Conservation (phyloP, 2,329 filamentous ascomycete species). For the Colletotrichum acutatum region DNA sequence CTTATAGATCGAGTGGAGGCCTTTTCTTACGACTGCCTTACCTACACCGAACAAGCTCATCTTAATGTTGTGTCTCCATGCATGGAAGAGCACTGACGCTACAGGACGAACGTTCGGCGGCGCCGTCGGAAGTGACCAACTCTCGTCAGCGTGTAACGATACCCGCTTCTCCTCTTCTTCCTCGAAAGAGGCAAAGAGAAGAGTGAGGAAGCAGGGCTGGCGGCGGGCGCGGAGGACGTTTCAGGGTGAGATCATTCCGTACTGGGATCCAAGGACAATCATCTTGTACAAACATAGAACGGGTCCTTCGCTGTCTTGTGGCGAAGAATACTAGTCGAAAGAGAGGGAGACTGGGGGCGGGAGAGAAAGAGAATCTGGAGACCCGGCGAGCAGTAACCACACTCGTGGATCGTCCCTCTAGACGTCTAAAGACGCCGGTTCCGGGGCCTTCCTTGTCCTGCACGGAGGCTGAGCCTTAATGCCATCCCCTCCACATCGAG, state of each 20-base stretch:
- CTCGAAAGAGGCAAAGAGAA: neutral
- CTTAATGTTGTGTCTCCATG: neutral
- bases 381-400: neutral
- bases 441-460: slow-evolving; percentile 1
- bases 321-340: neutral
- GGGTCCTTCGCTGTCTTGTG: neutral
- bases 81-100: neutral
- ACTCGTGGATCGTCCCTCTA: neutral
- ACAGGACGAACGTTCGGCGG: slow-evolving; percentile 3
- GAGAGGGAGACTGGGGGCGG: neutral
- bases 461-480: slow-evolving; percentile 15
- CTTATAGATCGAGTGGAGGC: slow-evolving; percentile 11
- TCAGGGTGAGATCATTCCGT: neutral
- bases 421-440: neutral
- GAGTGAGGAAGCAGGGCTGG: neutral
- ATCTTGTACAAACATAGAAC: neutral
- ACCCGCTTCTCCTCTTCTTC: no score
- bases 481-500: neutral
- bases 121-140: neutral
- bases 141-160: neutral
- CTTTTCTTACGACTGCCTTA: neutral
- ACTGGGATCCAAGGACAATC: neutral
- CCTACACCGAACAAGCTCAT: neutral
- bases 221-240: neutral
- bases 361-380: neutral